These are phyloP conservation scores for Penicillium psychrosexuale DNA, from an alignment of 2,329 filamentous ascomycete species.

Conservation along the genomic window DNA sequence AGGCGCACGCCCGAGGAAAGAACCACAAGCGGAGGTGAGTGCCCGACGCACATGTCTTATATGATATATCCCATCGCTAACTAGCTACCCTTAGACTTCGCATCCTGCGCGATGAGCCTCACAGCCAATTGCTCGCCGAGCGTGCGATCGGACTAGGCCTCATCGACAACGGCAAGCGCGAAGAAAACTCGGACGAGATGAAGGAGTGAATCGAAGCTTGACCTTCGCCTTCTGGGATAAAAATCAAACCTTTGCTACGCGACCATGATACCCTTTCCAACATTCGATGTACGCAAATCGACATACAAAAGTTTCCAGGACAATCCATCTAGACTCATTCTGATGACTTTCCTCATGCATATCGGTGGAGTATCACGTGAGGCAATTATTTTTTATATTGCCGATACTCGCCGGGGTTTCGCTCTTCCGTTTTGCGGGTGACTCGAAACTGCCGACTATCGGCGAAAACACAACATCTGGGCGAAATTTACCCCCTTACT, in stretches of 20 bases:
- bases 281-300: slow-evolving; percentile 6
- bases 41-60: too few species aligned
- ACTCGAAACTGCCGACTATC: slow-evolving; percentile 29
- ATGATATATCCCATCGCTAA: slow-evolving; percentile 8
- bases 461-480: slow-evolving; percentile 22
- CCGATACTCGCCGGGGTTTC: slow-evolving; percentile 30
- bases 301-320: slow-evolving; percentile 5
- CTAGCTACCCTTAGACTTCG: slow-evolving; percentile 59
- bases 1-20: slow-evolving; percentile 77
- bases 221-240: not conserved
- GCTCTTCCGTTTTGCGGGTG: slow-evolving; percentile 30
- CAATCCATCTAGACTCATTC: not conserved
- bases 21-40: slow-evolving; percentile 82
- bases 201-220: slow-evolving; percentile 31
- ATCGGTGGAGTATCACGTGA: slow-evolving; percentile 24
- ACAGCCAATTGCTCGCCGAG: slow-evolving; percentile 81
- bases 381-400: slow-evolving; percentile 24
- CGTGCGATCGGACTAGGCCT: slow-evolving; percentile 66
- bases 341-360: slow-evolving; percentile 6
- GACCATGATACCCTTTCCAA: slow-evolving; percentile 11
- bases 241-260: slow-evolving; percentile 9
- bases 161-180: slow-evolving; percentile 62
- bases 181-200: slow-evolving; percentile 41
- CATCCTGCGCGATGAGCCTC: slow-evolving; percentile 76
- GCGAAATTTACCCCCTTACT: slow-evolving; percentile 32